Evolutionary conservation across 164 flowering plant genomes (phyloP).

Genomic region (Litsea cubeba): DNA sequence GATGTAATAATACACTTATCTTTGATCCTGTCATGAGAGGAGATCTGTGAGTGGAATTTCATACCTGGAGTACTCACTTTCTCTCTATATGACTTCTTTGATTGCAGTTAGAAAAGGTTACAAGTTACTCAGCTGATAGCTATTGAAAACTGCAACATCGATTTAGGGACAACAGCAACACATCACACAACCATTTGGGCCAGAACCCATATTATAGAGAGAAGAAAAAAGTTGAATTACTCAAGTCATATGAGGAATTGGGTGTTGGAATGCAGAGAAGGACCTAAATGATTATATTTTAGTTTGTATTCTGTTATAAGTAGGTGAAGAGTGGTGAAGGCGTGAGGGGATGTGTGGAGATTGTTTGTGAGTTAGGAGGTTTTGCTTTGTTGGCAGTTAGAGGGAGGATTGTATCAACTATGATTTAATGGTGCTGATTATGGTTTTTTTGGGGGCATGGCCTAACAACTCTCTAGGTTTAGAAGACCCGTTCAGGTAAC

Average conservation of each 20-base stretch:
- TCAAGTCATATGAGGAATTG: background rate
- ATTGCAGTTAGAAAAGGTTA: slow-evolving; percentile 2
- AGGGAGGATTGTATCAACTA: background rate
- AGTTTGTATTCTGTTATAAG: slow-evolving; percentile 3
- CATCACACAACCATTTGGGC: background rate
- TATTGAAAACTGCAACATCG: slow-evolving; percentile 6
- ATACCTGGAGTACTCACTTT: slow-evolving; percentile 1
- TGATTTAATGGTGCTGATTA: background rate
- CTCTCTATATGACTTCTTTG: background rate
- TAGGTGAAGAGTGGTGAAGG: slow-evolving; percentile 8
- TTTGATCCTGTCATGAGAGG: background rate
- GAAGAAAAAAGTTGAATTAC: background rate
- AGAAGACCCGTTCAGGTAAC: too few relatives aligned
- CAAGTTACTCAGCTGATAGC: background rate
- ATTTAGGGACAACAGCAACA: background rate
- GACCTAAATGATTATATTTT: background rate
- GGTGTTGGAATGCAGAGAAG: background rate
- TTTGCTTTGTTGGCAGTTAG: slow-evolving; percentile 9
- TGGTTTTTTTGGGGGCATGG: background rate
- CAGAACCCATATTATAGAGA: background rate
- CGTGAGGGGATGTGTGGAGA: background rate
- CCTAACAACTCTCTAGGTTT: slow-evolving; percentile 10
- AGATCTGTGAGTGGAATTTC: slow-evolving; percentile 5
- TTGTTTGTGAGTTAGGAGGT: background rate
- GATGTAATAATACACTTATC: background rate